Conservation (phyloP, 2,329 filamentous ascomycete species). For the Drechslerella stenobrocha region DNA sequence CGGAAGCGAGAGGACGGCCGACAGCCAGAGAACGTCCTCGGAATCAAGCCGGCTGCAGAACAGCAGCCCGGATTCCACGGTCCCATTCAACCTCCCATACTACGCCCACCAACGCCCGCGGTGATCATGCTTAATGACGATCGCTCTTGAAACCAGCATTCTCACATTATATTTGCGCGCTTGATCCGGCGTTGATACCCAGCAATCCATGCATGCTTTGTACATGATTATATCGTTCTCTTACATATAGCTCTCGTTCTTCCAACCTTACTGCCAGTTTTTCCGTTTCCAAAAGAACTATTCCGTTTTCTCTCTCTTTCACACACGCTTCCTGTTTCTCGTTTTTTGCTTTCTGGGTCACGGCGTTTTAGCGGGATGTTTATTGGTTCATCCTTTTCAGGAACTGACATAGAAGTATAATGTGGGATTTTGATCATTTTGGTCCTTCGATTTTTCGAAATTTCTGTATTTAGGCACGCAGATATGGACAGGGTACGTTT, state of each 20-base stretch:
- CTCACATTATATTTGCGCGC: neutral
- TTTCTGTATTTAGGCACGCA: neutral
- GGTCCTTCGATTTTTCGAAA: too few relatives aligned
- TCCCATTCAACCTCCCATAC: neutral
- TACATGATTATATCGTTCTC: neutral
- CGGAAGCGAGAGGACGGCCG: constrained; percentile 8
- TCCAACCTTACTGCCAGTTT: neutral
- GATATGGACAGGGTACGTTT: too few relatives aligned
- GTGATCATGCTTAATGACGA: neutral
- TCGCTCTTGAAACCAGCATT: neutral
- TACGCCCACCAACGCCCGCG: neutral
- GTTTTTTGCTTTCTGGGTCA: constrained; percentile 5
- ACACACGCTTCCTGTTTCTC: constrained; percentile 14
- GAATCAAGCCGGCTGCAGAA: neutral
- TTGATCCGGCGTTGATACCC: neutral
- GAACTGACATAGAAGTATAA: constrained; percentile 40
- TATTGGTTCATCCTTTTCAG: neutral
- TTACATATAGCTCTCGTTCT: neutral
- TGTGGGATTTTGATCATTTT: too few relatives aligned
- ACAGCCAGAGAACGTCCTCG: neutral
- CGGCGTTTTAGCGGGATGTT: constrained; percentile 31
- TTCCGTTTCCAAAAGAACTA: constrained; percentile 1
- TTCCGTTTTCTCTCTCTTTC: constrained; percentile 4
- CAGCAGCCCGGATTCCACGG: neutral
- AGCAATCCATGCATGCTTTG: neutral